A percentile compares a stretch with the other conserved stretches of the same genome.
phyloP scores from a whole-genome alignment of 2,329 filamentous ascomycete genomes.

The Trichoderma cornu-damae region DNA sequence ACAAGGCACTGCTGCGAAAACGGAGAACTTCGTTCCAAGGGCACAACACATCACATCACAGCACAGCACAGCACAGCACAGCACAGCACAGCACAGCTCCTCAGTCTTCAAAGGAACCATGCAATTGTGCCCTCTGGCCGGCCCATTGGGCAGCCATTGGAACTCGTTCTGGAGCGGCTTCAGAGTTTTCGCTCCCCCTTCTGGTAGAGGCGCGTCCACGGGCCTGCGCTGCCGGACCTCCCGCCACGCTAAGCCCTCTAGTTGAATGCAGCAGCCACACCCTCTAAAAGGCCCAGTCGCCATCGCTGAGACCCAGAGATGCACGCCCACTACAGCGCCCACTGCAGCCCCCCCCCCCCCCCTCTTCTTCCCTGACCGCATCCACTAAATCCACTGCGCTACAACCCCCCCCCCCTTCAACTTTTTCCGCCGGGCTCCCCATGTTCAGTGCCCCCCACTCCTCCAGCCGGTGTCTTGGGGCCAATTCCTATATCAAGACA shows the following conservation, averaged over 20 bases:
- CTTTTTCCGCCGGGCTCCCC: slow-evolving; percentile 8
- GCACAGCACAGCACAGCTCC: too few relatives aligned
- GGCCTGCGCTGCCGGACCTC: slow-evolving; percentile 25
- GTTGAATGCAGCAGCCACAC: slow-evolving; percentile 23
- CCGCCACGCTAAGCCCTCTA: slow-evolving; percentile 30
- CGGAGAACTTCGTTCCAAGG: not conserved
- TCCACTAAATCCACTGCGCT: slow-evolving; percentile 6
- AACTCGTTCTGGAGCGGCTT: not conserved
- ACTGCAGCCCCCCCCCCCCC: slow-evolving; percentile 7
- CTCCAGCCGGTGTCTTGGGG: slow-evolving; percentile 3
- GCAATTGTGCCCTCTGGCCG: too few relatives aligned
- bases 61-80: too few relatives aligned
- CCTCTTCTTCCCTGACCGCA: slow-evolving; percentile 10
- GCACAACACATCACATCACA: too few relatives aligned
- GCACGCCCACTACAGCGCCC: slow-evolving; percentile 14
- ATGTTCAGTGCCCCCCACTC: slow-evolving; percentile 14
- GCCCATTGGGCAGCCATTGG: slow-evolving; percentile 1
- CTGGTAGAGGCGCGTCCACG: too few relatives aligned
- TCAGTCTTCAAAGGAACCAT: too few relatives aligned
- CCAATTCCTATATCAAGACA: slow-evolving; percentile 19
- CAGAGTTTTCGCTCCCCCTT: slow-evolving; percentile 3
- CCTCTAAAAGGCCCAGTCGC: slow-evolving; percentile 16
- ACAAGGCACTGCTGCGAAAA: not conserved
- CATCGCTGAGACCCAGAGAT: slow-evolving; percentile 19
- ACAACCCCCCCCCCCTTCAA: slow-evolving; percentile 8